Evolutionary conservation across 306 rosid genomes (phyloP).

Genomic region (Gastrolobium bilobum): DNA sequence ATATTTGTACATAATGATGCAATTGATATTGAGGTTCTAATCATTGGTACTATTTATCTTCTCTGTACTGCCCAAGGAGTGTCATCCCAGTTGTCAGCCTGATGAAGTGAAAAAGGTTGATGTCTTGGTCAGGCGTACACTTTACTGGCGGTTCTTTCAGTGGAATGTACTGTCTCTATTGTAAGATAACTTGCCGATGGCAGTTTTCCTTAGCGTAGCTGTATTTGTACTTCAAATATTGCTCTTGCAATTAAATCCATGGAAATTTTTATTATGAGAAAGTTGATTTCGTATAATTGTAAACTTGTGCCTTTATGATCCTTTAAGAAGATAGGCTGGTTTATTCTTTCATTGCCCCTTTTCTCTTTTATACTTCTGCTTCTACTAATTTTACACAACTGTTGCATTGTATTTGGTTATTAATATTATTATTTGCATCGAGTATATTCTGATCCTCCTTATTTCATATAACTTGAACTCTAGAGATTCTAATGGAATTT

Average conservation of each 20-base stretch:
- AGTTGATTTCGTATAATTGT: slow-evolving; percentile 43
- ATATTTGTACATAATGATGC: slow-evolving; percentile 84
- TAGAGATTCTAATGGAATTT: slow-evolving; percentile 83
- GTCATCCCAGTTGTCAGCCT: slow-evolving; percentile 74
- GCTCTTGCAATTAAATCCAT: slow-evolving; percentile 58
- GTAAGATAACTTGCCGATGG: slow-evolving; percentile 99
- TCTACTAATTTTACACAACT: slow-evolving; percentile 30
- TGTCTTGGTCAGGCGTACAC: slow-evolving; percentile 69
- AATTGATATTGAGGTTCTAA: slow-evolving; percentile 81
- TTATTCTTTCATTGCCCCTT: slow-evolving; percentile 11
- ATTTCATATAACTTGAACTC: slow-evolving; percentile 60
- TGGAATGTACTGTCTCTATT: slow-evolving; percentile 97
- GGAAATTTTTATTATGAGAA: slow-evolving; percentile 50
- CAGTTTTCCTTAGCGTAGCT: slow-evolving; percentile 63
- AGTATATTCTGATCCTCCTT: slow-evolving; percentile 37
- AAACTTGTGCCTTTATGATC: slow-evolving; percentile 13
- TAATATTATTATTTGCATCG: slow-evolving; percentile 35
- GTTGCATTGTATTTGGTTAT: slow-evolving; percentile 15
- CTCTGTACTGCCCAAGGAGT: slow-evolving; percentile 80
- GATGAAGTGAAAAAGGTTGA: slow-evolving; percentile 78
- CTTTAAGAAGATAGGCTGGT: slow-evolving; percentile 38
- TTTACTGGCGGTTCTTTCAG: slow-evolving; percentile 84
- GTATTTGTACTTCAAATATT: slow-evolving; percentile 68
- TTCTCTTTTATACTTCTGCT: slow-evolving; percentile 14
- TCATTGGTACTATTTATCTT: slow-evolving; percentile 81